phyloP scores from a whole-genome alignment of 1,284 basidiomycete genomes.

The Pyrrhoderma noxium region DNA sequence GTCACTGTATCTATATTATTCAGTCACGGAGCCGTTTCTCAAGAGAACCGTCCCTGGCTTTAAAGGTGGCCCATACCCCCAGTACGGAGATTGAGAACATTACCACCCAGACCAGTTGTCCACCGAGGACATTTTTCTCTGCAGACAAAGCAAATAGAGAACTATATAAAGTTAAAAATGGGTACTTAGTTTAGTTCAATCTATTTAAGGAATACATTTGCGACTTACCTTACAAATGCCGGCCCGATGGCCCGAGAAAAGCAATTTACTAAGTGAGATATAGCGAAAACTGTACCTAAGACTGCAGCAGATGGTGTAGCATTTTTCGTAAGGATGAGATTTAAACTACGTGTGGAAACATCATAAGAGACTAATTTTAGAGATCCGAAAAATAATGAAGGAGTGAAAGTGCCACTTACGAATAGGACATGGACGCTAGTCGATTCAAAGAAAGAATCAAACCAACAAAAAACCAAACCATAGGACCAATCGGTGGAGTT shows the following conservation, averaged over 20 bases:
- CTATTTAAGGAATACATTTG: background rate
- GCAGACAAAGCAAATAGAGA: conserved; percentile 14
- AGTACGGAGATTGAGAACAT: conserved; percentile 9
- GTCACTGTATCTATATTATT: no score
- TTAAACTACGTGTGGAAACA: conserved; percentile 9
- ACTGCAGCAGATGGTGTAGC: conserved; percentile 17
- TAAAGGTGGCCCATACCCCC: conserved; percentile 5
- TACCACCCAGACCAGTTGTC: conserved; percentile 14
- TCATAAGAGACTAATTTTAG: no score
- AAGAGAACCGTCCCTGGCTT: conserved; percentile 5
- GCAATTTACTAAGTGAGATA: conserved; percentile 19
- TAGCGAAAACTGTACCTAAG: conserved; percentile 20
- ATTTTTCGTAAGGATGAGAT: conserved; percentile 19
- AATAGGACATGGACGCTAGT: conserved; percentile 30
- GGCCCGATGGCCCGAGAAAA: conserved; percentile 17
- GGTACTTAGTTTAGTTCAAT: background rate
- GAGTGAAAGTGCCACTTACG: conserved; percentile 22
- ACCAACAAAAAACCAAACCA: conserved; percentile 30
- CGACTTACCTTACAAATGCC: conserved; percentile 18
- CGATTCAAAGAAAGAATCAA: conserved; percentile 26
- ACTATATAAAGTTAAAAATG: background rate
- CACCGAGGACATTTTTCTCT: conserved; percentile 7
- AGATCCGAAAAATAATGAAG: no score
- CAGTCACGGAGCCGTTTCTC: background rate
- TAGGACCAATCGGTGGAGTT: conserved; percentile 1